Evolutionary conservation across 192 early-diverging fungal genomes (phyloP).

Genomic region (Rhizoclosmatium globosum): DNA sequence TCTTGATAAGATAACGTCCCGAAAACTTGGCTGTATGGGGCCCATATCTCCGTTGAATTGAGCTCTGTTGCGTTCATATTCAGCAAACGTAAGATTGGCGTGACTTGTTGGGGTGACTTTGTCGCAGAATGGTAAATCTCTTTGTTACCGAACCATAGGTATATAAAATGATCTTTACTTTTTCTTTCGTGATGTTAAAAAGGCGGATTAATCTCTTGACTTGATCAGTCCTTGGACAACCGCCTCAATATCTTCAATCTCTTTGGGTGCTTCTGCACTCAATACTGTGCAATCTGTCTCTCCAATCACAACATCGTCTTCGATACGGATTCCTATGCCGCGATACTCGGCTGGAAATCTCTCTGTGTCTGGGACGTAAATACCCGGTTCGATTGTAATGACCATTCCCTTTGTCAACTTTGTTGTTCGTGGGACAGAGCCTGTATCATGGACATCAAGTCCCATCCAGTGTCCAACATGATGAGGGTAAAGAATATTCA

Average conservation of each 20-base stretch:
- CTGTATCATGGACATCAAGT: slow-evolving; percentile 93
- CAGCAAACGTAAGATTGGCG: too few species aligned
- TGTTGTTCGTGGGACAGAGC: slow-evolving; percentile 74
- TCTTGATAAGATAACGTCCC: too few species aligned
- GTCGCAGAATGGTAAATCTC: too few species aligned
- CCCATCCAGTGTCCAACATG: slow-evolving; percentile 96
- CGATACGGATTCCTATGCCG: slow-evolving; percentile 93
- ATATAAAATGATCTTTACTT: too few species aligned
- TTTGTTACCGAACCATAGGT: too few species aligned
- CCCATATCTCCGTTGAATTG: too few species aligned
- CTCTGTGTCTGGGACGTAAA: slow-evolving; percentile 87
- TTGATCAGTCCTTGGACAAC: slow-evolving; percentile 33
- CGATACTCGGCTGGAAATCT: slow-evolving; percentile 81
- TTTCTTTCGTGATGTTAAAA: too few species aligned
- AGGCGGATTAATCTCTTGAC: too few species aligned
- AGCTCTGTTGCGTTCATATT: too few species aligned
- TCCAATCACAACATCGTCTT: slow-evolving; percentile 92
- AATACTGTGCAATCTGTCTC: slow-evolving; percentile 70
- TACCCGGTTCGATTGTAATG: slow-evolving; percentile 93
- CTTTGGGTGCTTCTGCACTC: slow-evolving; percentile 81
- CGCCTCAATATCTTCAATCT: slow-evolving; percentile 75
- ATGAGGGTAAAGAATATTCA: slow-evolving; percentile 89
- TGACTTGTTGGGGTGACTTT: too few species aligned
- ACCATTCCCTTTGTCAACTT: slow-evolving; percentile 83
- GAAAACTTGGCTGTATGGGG: too few species aligned